Conservation (phyloP, 208 protist species). For the Wallacemonas rigidus region DNA sequence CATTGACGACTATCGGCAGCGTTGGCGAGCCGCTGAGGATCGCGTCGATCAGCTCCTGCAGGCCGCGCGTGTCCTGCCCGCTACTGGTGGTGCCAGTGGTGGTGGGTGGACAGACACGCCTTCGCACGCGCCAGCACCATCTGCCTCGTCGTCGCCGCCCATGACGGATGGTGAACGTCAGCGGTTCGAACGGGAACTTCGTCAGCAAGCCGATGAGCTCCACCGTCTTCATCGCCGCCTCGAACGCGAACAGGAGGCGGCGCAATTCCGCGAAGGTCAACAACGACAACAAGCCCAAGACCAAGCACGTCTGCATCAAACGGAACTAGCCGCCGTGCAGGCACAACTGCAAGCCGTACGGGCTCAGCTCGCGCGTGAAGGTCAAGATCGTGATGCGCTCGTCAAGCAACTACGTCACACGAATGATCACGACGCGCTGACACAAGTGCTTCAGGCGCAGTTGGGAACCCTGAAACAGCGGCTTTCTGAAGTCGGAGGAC, state of each 20-base stretch:
- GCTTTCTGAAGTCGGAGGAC: slow-evolving; percentile 51
- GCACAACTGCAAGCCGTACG: slow-evolving; percentile 41
- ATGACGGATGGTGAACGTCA: slow-evolving; percentile 18
- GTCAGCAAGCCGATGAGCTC: slow-evolving; percentile 42
- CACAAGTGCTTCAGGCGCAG: slow-evolving; percentile 52
- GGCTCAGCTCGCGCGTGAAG: slow-evolving; percentile 24
- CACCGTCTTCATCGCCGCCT: slow-evolving; percentile 60
- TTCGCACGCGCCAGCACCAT: not conserved
- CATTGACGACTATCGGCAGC: slow-evolving; percentile 42
- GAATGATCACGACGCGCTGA: slow-evolving; percentile 43
- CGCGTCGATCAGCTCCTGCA: slow-evolving; percentile 38
- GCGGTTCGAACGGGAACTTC: slow-evolving; percentile 43
- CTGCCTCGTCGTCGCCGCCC: slow-evolving; percentile 13
- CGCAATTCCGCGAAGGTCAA: slow-evolving; percentile 42
- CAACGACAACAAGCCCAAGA: slow-evolving; percentile 52
- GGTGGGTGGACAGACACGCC: not conserved
- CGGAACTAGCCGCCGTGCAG: slow-evolving; percentile 48
- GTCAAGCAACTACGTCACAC: slow-evolving; percentile 39
- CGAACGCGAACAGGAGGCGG: slow-evolving; percentile 55
- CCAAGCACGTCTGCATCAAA: slow-evolving; percentile 33
- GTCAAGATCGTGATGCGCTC: slow-evolving; percentile 43
- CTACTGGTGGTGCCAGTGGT: not conserved
- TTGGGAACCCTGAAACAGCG: slow-evolving; percentile 61
- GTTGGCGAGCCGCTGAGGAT: slow-evolving; percentile 60
- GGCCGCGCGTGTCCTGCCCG: not conserved